phyloP scores from a whole-genome alignment of 805 yeast genomes.

The Alloascoidea africana region DNA sequence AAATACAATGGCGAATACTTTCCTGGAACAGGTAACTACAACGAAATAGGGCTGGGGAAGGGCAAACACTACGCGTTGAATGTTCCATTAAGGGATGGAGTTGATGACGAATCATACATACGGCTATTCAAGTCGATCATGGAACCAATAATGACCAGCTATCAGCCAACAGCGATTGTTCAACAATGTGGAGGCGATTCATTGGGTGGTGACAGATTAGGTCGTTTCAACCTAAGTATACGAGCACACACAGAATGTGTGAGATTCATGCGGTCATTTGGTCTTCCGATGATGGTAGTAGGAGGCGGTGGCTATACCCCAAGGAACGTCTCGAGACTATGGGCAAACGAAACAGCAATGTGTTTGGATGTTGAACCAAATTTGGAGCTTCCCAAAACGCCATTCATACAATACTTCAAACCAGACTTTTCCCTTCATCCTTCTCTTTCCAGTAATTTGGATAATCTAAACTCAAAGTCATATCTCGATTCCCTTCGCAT shows the following conservation, averaged over 20 bases:
- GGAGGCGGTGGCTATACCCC: slow-evolving; percentile 99
- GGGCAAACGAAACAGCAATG: slow-evolving; percentile 90
- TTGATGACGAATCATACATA: slow-evolving; percentile 70
- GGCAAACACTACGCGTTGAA: slow-evolving; percentile 78
- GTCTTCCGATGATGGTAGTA: slow-evolving; percentile 80
- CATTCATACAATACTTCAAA: slow-evolving; percentile 71
- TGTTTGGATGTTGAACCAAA: slow-evolving; percentile 68
- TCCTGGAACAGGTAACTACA: slow-evolving; percentile 84
- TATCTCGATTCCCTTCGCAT: slow-evolving; percentile 68
- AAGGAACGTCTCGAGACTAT: slow-evolving; percentile 87
- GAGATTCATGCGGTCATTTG: slow-evolving; percentile 69
- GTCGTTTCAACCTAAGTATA: slow-evolving; percentile 90
- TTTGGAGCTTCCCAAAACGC: slow-evolving; percentile 60
- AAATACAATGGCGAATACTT: slow-evolving; percentile 82
- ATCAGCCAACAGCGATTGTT: slow-evolving; percentile 93
- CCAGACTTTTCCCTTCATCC: slow-evolving; percentile 91
- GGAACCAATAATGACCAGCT: slow-evolving; percentile 75
- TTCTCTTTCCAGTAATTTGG: slow-evolving; percentile 58
- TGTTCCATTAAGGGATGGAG: slow-evolving; percentile 84
- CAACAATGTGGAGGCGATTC: slow-evolving; percentile 98
- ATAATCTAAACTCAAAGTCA: slow-evolving; percentile 72
- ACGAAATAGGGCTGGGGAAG: slow-evolving; percentile 71
- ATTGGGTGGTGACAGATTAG: slow-evolving; percentile 86
- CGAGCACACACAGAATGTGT: slow-evolving; percentile 95
- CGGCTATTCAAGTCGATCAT: slow-evolving; percentile 56